Percentiles rank a stretch among this genome's conserved stretches.
Conservation (phyloP, 805 yeast genomes). For the Debaryomyces castellii region DNA sequence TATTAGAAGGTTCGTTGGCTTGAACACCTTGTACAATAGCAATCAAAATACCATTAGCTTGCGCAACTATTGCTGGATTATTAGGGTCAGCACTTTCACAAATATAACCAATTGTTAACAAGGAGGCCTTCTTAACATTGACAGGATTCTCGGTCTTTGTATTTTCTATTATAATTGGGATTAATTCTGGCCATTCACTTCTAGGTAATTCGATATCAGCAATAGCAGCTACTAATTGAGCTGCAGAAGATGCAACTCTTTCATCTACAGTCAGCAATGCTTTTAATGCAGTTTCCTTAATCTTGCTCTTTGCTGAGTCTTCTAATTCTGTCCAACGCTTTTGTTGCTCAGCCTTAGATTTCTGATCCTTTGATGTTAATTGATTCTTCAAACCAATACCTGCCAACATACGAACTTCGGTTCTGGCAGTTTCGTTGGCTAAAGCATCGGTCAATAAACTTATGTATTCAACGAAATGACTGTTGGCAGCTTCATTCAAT, state of each 20-base stretch:
- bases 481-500: slow-evolving; percentile 66
- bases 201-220: slow-evolving; percentile 94
- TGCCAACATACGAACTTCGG: slow-evolving; percentile 90
- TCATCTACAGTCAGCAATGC: slow-evolving; percentile 66
- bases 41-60: slow-evolving; percentile 87
- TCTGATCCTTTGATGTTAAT: slow-evolving; percentile 74
- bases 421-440: slow-evolving; percentile 58
- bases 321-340: slow-evolving; percentile 75
- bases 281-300: slow-evolving; percentile 59
- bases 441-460: slow-evolving; percentile 69
- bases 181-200: slow-evolving; percentile 84
- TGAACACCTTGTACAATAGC: slow-evolving; percentile 98
- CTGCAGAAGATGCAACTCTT: slow-evolving; percentile 83
- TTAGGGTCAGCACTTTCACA: slow-evolving; percentile 92
- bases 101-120: slow-evolving; percentile 89
- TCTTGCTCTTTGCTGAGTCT: slow-evolving; percentile 51
- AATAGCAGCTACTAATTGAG: slow-evolving; percentile 93
- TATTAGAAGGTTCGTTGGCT: slow-evolving; percentile 66
- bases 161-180: slow-evolving; percentile 79
- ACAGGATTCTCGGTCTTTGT: slow-evolving; percentile 78
- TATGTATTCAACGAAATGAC: slow-evolving; percentile 74
- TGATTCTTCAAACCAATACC: slow-evolving; percentile 86
- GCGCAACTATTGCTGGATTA: slow-evolving; percentile 72
- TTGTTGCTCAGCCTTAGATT: slow-evolving; percentile 56
- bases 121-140: slow-evolving; percentile 80